Evolutionary conservation across 805 yeast species (phyloP).

Genomic region (Sugiyamaella chiloensis): DNA sequence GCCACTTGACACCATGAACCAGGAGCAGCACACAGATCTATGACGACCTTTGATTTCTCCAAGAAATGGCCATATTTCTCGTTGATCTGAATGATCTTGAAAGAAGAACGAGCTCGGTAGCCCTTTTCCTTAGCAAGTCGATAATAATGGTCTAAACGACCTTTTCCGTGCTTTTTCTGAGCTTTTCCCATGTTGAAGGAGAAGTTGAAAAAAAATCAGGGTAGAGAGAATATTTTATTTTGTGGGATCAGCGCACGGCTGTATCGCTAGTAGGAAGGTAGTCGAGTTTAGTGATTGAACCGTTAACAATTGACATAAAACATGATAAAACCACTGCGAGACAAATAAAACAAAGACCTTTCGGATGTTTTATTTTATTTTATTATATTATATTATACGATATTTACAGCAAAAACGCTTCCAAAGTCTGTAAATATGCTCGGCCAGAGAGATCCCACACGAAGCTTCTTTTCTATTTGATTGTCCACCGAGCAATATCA

Average conservation of each 20-base stretch:
- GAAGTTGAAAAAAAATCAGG: constrained; percentile 9
- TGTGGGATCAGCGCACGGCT: background rate
- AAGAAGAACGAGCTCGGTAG: constrained; percentile 97
- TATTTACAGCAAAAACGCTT: too few relatives aligned
- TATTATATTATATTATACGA: too few relatives aligned
- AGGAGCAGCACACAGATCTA: constrained; percentile 98
- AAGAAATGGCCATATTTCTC: constrained; percentile 95
- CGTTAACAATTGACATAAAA: too few relatives aligned
- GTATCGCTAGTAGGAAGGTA: too few relatives aligned
- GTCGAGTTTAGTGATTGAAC: too few relatives aligned
- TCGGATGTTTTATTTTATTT: too few relatives aligned
- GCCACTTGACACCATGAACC: constrained; percentile 99
- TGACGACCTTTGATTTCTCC: constrained; percentile 91
- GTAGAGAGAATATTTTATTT: background rate
- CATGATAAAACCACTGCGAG: too few relatives aligned
- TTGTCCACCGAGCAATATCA: too few relatives aligned
- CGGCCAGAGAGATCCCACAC: too few relatives aligned
- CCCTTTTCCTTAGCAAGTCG: constrained; percentile 96
- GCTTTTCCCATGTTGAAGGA: constrained; percentile 68
- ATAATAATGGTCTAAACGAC: constrained; percentile 98
- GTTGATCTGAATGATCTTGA: constrained; percentile 90
- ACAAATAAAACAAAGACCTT: too few relatives aligned
- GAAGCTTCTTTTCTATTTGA: too few relatives aligned
- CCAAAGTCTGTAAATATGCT: too few relatives aligned
- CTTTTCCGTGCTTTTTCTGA: constrained; percentile 94